phyloP scores from a whole-genome alignment of 139 green algal genomes.

The Chlamydomonas incerta region DNA sequence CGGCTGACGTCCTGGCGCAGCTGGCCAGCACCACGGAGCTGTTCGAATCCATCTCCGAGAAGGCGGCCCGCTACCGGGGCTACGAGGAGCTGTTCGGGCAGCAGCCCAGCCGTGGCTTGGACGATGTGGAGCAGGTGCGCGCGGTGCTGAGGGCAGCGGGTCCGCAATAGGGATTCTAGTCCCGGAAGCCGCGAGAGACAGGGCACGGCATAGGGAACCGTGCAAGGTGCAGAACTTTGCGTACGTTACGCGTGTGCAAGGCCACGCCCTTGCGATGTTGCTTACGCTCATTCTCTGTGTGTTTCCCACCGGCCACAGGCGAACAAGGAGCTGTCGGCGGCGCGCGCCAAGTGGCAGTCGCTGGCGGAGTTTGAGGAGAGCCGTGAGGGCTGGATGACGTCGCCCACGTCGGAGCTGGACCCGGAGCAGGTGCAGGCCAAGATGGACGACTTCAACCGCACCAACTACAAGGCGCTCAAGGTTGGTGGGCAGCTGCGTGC shows the following conservation, averaged over 20 bases:
- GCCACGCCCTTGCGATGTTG: too few relatives aligned
- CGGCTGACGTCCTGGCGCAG: constrained; percentile 22
- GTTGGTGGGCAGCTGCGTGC: too few relatives aligned
- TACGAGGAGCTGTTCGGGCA: constrained; percentile 67
- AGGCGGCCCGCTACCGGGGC: constrained; percentile 29
- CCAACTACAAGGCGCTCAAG: constrained; percentile 59
- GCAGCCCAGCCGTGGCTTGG: constrained; percentile 20
- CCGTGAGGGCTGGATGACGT: constrained; percentile 45
- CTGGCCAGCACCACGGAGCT: constrained; percentile 1
- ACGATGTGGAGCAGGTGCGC: constrained; percentile 38
- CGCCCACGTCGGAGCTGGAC: constrained; percentile 40
- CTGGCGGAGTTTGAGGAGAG: constrained; percentile 49
- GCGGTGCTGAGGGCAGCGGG: neutral
- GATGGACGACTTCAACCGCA: constrained; percentile 57
- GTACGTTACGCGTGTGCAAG: too few relatives aligned
- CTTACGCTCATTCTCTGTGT: too few relatives aligned
- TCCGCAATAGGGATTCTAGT: neutral
- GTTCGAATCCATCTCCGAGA: constrained; percentile 39
- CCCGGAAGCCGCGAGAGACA: too few relatives aligned
- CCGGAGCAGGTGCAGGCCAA: constrained; percentile 49
- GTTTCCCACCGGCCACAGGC: constrained; percentile 27
- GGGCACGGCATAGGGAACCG: too few relatives aligned
- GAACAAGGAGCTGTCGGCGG: constrained; percentile 47
- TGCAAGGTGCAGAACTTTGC: too few relatives aligned
- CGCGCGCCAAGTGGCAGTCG: constrained; percentile 55